Conservation (phyloP, 305 asterid species). For the Lippia alba region DNA sequence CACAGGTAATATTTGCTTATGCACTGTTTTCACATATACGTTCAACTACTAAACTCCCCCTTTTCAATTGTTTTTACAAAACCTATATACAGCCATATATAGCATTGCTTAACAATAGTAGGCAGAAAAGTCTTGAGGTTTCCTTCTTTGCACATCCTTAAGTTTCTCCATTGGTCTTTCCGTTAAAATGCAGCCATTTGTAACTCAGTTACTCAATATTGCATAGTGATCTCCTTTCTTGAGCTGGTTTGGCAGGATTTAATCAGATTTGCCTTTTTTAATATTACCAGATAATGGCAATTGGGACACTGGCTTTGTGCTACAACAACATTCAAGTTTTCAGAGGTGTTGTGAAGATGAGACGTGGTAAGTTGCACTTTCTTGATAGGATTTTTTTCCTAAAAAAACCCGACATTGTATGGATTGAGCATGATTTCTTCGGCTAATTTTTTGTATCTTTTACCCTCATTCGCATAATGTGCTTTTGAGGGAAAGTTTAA, state of each 20-base stretch:
- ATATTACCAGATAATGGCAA: slow-evolving; percentile 81
- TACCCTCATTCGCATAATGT: neutral
- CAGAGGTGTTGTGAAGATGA: slow-evolving; percentile 91
- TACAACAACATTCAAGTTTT: slow-evolving; percentile 92
- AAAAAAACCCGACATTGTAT: slow-evolving; percentile 10
- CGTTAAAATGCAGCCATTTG: neutral
- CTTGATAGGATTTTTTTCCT: slow-evolving; percentile 25
- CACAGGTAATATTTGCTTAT: slow-evolving; percentile 62
- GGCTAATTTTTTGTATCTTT: neutral
- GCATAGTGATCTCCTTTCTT: neutral
- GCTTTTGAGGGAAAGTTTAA: neutral
- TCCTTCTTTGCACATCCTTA: neutral
- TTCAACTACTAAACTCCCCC: no score
- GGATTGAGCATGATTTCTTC: slow-evolving; percentile 2
- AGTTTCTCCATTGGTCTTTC: neutral
- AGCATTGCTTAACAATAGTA: slow-evolving; percentile 13
- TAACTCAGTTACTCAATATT: neutral
- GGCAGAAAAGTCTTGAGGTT: neutral
- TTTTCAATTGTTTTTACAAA: neutral
- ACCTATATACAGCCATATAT: neutral
- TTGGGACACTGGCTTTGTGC: slow-evolving; percentile 92
- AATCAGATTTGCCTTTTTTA: slow-evolving; percentile 36
- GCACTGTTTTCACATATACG: slow-evolving; percentile 3
- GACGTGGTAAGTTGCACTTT: slow-evolving; percentile 71
- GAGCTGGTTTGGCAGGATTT: neutral